phyloP scores from a whole-genome alignment of 345 rosid species.

The Eucalyptus pumila region DNA sequence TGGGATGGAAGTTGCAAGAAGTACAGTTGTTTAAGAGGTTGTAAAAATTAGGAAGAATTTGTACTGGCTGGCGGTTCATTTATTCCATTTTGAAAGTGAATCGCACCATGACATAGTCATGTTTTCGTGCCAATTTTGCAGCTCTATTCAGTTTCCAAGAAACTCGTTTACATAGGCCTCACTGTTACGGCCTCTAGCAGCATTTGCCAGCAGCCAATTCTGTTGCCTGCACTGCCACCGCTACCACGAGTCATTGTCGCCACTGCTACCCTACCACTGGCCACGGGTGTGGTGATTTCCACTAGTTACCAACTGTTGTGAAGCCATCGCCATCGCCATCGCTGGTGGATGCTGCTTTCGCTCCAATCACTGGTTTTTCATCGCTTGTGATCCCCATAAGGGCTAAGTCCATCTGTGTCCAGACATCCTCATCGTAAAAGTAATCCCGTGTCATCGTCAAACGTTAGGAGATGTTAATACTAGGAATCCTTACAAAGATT shows the following conservation, averaged over 20 bases:
- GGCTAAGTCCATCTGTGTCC: background rate
- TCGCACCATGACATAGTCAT: background rate
- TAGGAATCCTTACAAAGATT: background rate
- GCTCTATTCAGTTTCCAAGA: background rate
- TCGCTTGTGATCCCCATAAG: background rate
- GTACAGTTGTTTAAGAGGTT: background rate
- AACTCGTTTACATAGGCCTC: background rate
- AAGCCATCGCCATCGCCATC: background rate
- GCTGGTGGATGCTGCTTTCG: background rate
- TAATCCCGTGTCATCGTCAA: background rate
- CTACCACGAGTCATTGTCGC: background rate
- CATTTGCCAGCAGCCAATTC: background rate
- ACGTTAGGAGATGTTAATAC: background rate
- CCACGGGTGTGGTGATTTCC: background rate
- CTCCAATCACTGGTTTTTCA: background rate
- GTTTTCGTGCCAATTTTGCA: background rate
- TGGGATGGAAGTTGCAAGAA: background rate
- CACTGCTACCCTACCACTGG: background rate
- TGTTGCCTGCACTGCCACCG: background rate
- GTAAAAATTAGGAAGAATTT: background rate
- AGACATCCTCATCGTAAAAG: background rate
- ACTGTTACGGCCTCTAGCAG: background rate
- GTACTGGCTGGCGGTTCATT: background rate
- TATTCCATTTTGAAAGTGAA: background rate
- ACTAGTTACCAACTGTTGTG: background rate